Evolutionary conservation across 306 rosid genomes (phyloP).

Genomic region (Cucurbita maxima): DNA sequence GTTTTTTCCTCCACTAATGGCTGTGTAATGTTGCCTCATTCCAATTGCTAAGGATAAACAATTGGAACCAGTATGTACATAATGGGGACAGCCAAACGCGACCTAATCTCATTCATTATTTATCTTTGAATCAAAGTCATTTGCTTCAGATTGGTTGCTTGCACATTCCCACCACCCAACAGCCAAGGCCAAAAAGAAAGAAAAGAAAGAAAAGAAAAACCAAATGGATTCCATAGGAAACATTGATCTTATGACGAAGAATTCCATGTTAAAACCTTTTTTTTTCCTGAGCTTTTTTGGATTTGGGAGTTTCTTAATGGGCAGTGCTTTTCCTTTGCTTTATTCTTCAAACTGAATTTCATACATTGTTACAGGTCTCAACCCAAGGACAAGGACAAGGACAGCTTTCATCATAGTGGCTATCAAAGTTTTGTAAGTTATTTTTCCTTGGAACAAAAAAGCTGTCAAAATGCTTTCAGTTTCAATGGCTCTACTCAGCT

Average conservation of each 20-base stretch:
- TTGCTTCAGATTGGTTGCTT: constrained; percentile 26
- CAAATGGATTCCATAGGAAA: neutral
- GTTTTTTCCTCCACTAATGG: constrained; percentile 3
- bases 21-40: neutral
- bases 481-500: constrained; percentile 45
- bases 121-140: constrained; percentile 48
- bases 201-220: constrained; percentile 7
- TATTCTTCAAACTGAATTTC: constrained; percentile 28
- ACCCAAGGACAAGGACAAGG: constrained; percentile 43
- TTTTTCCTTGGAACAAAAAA: constrained; percentile 30
- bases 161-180: constrained; percentile 11
- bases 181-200: neutral
- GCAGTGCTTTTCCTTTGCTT: constrained; percentile 38
- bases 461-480: constrained; percentile 42
- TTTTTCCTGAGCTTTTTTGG: constrained; percentile 20
- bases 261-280: constrained; percentile 22
- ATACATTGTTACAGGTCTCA: constrained; percentile 3
- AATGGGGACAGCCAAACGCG: constrained; percentile 24
- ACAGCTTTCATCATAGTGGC: constrained; percentile 72
- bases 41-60: constrained; percentile 6
- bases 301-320: constrained; percentile 31
- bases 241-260: constrained; percentile 8
- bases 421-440: constrained; percentile 35
- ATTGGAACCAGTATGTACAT: neutral
- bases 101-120: constrained; percentile 29